These are phyloP conservation scores for Trichosporon inkin DNA, from an alignment of 1,284 basidiomycete species.

Conservation along the genomic window DNA sequence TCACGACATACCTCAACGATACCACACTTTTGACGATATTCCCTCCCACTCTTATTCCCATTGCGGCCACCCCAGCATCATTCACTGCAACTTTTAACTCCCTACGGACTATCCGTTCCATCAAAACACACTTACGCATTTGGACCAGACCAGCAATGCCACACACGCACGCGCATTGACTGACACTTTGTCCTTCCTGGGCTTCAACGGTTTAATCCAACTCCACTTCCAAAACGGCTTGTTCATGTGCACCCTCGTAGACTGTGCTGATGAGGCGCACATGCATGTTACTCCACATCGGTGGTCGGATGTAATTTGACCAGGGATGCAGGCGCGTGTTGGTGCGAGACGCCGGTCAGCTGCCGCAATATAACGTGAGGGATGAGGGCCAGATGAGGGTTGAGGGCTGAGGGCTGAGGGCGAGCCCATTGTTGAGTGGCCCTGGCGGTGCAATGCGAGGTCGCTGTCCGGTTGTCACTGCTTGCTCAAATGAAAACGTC, in stretches of 20 bases:
- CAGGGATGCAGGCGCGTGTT: too few relatives aligned
- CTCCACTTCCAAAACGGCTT: neutral
- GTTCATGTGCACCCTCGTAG: slow-evolving; percentile 5
- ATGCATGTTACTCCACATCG: slow-evolving; percentile 4
- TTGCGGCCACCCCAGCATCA: neutral
- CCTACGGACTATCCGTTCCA: slow-evolving; percentile 4
- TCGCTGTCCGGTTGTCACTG: too few relatives aligned
- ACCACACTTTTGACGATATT: neutral
- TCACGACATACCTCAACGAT: neutral
- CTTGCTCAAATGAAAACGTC: too few relatives aligned
- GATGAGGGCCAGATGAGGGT: too few relatives aligned
- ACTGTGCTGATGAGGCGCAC: slow-evolving; percentile 6
- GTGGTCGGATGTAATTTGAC: slow-evolving; percentile 3
- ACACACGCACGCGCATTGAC: slow-evolving; percentile 7
- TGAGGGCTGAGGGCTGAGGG: too few relatives aligned
- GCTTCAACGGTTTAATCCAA: neutral
- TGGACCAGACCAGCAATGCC: slow-evolving; percentile 3
- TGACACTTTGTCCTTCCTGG: neutral
- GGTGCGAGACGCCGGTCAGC: too few relatives aligned
- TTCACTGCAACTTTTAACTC: slow-evolving; percentile 5
- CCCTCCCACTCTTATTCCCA: neutral
- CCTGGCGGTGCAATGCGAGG: too few relatives aligned
- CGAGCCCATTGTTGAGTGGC: too few relatives aligned
- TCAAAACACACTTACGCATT: slow-evolving; percentile 5
- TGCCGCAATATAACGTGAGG: too few relatives aligned